Evolutionary conservation across 768 basidiomycete genomes (phyloP), one percentile per base, ranked within the genome.

Genomic region (Mycena haematopus): DNA sequence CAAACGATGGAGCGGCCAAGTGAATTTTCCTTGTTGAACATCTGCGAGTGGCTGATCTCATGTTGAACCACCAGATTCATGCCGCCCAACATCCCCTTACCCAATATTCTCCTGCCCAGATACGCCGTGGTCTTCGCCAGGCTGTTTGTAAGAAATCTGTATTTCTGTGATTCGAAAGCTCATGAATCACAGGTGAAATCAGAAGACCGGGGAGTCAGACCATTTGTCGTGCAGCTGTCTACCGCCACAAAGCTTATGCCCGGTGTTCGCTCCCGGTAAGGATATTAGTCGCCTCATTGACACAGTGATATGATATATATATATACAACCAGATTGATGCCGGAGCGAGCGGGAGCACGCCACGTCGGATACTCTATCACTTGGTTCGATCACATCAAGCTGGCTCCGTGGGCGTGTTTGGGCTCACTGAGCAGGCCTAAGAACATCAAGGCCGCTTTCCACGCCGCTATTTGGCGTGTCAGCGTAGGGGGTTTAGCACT

Each of bases 1-100:
- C 64, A 24, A 15, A 62, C 24, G 52, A 52, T 15, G 40, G 59
- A 7, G 64, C 64, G 38, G 49, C 64, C 17, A 65, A 65, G 64
- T 65, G 25, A 7, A 53, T 56, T 22, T 46, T 24, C 38, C 10
- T 21, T 22, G 22, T 45, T 15, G n/a, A 10, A n/a, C n/a, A n/a
- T 42, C 5, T 13, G 21, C 13, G 40, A 21, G 40, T 6, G 40
- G 21, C n/a, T 11, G 40, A 13, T n/a, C 7, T 13, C n/a, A n/a
- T 13, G n/a, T n/a, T 42, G 7, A 11, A 6, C 40, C n/a, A 6
- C 13, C 33, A 57, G 56, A 38, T 57, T 57, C 46, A 57, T 57
- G 56, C 56, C 45, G 35, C 56, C 56, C 9, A 49, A 45, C 4
- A 11, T 35, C 44, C 56, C 56, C 8, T 25, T 57, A 24, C 56